Evolutionary conservation across 2,329 filamentous ascomycete genomes (phyloP).

Genomic region (Monosporascus sp.): DNA sequence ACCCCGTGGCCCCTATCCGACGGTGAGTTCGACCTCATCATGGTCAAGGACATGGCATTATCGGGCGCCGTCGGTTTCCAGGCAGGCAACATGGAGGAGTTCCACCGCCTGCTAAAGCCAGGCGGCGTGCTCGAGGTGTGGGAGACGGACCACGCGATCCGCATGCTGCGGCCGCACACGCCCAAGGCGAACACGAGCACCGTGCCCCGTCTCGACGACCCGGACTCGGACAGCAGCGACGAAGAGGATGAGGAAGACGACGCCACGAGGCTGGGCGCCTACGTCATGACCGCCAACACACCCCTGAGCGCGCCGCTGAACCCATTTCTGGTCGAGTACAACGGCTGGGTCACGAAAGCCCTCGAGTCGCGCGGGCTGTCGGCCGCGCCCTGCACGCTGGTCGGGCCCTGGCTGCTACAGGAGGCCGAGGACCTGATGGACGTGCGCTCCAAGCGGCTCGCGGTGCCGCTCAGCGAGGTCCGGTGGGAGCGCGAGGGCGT

Average conservation of each 20-base stretch:
- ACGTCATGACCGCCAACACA: conserved; percentile 76
- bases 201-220: conserved; percentile 18
- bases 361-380: conserved; percentile 67
- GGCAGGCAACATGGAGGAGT: conserved; percentile 60
- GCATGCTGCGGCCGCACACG: conserved; percentile 76
- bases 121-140: conserved; percentile 82
- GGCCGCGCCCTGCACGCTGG: conserved; percentile 70
- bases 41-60: conserved; percentile 78
- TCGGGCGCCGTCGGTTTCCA: conserved; percentile 56
- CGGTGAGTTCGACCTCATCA: conserved; percentile 79
- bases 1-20: conserved; percentile 72
- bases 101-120: conserved; percentile 67
- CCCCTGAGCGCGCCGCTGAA: conserved; percentile 78
- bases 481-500: conserved; percentile 80
- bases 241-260: conserved; percentile 55
- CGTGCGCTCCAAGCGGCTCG: conserved; percentile 69
- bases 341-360: conserved; percentile 72
- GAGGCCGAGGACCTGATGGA: conserved; percentile 68
- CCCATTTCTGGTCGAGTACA: conserved; percentile 76
- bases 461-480: conserved; percentile 79
- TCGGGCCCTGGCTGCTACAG: conserved; percentile 73
- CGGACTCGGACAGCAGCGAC: conserved; percentile 24
- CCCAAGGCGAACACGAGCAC: conserved; percentile 32
- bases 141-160: conserved; percentile 81
- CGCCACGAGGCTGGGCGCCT: conserved; percentile 69